These are phyloP conservation scores for Yamadazyma songkhlaensis DNA, from an alignment of 1,139 yeast genomes.

Conservation along the genomic window DNA sequence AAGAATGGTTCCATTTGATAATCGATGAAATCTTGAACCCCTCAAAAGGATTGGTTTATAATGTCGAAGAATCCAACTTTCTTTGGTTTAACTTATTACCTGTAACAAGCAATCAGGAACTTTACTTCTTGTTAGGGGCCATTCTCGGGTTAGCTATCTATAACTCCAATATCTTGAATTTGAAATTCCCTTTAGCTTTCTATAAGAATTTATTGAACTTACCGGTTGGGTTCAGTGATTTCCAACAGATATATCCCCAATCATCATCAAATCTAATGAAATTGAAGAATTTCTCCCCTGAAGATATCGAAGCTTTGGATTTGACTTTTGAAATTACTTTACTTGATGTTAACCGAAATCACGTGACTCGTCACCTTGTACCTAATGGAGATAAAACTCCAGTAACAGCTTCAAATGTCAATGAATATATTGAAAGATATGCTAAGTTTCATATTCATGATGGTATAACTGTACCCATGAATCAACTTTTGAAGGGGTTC, in stretches of 20 bases:
- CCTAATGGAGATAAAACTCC: conserved; percentile 51
- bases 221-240: conserved; percentile 60
- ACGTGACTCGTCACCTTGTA: conserved; percentile 47
- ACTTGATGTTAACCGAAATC: conserved; percentile 36
- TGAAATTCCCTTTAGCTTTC: conserved; percentile 70
- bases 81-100: conserved; percentile 71
- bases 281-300: conserved; percentile 42
- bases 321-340: conserved; percentile 40
- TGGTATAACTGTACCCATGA: conserved; percentile 51
- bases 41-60: conserved; percentile 56
- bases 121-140: conserved; percentile 77
- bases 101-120: conserved; percentile 44
- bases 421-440: conserved; percentile 60
- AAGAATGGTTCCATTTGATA: conserved; percentile 86
- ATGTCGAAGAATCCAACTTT: conserved; percentile 65
- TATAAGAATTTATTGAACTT: conserved; percentile 70
- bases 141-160: conserved; percentile 87
- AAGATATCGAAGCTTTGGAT: conserved; percentile 28
- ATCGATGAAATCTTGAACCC: conserved; percentile 70
- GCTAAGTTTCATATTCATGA: conserved; percentile 57
- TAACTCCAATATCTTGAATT: conserved; percentile 82
- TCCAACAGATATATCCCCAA: conserved; percentile 62
- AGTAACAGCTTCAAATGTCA: conserved; percentile 58
- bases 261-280: conserved; percentile 57
- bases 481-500: conserved; percentile 68